phyloP scores from a whole-genome alignment of 352 stramenopile genomes.

The Pythium vanterpoolii region DNA sequence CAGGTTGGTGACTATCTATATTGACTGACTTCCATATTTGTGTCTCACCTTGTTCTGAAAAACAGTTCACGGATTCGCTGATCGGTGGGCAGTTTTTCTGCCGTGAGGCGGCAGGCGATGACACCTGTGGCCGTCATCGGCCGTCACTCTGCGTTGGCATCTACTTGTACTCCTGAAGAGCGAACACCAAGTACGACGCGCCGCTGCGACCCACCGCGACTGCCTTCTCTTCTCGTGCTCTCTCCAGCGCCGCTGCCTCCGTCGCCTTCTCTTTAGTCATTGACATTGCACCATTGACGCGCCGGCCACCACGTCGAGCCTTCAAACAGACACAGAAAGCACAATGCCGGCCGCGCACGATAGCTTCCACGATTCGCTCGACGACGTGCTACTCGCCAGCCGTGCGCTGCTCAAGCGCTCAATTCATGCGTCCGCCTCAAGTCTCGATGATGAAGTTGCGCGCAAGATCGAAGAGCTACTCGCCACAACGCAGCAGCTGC shows the following conservation, averaged over 20 bases:
- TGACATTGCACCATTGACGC: conserved; percentile 3
- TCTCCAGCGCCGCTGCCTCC: not conserved
- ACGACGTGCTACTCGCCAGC: conserved; percentile 19
- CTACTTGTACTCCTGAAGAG: too few species aligned
- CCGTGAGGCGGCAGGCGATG: too few species aligned
- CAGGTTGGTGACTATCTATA: too few species aligned
- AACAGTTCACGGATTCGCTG: not conserved
- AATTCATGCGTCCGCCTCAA: conserved; percentile 1
- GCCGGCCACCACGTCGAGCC: not conserved
- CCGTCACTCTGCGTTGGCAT: conserved; percentile 1
- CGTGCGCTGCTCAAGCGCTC: conserved; percentile 19
- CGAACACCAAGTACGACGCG: not conserved
- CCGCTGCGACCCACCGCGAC: not conserved
- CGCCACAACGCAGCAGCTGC: conserved; percentile 26
- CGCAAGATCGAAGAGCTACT: conserved; percentile 21
- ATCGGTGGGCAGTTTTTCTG: not conserved
- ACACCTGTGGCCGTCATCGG: too few species aligned
- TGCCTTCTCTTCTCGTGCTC: not conserved
- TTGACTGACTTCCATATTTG: not conserved
- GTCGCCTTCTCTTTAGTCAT: not conserved
- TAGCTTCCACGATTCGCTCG: conserved; percentile 20
- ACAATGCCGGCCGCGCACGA: not conserved
- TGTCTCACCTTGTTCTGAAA: conserved; percentile 11
- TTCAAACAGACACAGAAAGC: not conserved
- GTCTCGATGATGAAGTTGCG: not conserved